These are phyloP conservation scores for Penicillium fimorum DNA, from an alignment of 495 filamentous ascomycete species.

Conservation along the genomic window DNA sequence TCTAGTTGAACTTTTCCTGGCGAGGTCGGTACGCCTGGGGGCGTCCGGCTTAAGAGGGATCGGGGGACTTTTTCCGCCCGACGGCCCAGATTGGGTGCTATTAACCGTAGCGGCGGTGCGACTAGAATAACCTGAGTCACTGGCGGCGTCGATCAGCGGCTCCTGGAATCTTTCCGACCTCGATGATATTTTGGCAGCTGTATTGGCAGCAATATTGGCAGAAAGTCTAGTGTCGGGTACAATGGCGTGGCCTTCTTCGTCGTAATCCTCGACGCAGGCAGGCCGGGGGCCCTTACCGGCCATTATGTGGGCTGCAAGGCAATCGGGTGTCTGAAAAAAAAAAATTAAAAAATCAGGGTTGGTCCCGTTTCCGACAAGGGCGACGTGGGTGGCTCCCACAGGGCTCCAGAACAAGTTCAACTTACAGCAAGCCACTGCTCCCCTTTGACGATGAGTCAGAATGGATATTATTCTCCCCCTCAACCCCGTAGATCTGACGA, in stretches of 20 bases:
- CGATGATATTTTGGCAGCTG: constrained; percentile 51
- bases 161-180: constrained; percentile 44
- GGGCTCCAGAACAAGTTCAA: constrained; percentile 7
- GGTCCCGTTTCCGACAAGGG: constrained; percentile 15
- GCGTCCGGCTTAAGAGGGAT: constrained; percentile 42
- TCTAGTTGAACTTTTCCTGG: constrained; percentile 34
- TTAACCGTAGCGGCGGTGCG: constrained; percentile 56
- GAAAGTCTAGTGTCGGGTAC: constrained; percentile 49
- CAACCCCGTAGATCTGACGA: constrained; percentile 6
- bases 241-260: constrained; percentile 50
- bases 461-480: constrained; percentile 3
- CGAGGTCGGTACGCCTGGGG: constrained; percentile 33
- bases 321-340: constrained; percentile 16
- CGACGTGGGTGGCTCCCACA: constrained; percentile 20
- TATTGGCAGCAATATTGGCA: constrained; percentile 45
- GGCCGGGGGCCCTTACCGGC: constrained; percentile 38
- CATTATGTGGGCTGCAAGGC: constrained; percentile 37
- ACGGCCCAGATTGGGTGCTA: constrained; percentile 54
- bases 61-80: constrained; percentile 43
- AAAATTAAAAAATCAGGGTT: constrained; percentile 17
- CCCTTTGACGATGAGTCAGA: constrained; percentile 15
- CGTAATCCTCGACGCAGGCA: constrained; percentile 57
- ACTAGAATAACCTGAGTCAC: constrained; percentile 66
- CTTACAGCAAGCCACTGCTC: constrained; percentile 22
- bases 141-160: constrained; percentile 48